Base-by-base conservation (phyloP, 805 yeast genomes). In the Teunomyces stri region DNA sequence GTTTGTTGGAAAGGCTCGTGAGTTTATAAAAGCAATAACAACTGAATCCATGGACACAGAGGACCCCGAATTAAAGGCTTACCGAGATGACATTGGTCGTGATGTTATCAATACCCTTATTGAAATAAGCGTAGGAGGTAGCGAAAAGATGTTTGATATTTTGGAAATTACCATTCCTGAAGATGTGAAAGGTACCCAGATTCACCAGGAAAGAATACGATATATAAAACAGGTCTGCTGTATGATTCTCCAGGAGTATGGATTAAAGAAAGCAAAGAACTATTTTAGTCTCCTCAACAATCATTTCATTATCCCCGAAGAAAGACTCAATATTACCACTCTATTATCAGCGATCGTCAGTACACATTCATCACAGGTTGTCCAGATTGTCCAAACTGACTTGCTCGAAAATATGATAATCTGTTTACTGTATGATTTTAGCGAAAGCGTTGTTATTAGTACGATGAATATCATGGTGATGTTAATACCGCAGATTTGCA, bases 181-280 rank as follows among this genome's bases (percentile, higher is more conserved):
- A 0, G 53, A 46, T 5, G 64, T 61, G 10, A 46, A 44, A 31
- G 52, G 54, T 12, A 54, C 62, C n/a, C 77, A 70, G 16, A 69
- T 62, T 21, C 59, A 62, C 27, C 74, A 68, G 42, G 89, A 83
- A 56, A 61, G 84, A 12, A 54, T 65, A 12, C 61, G 87, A 28
- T 80, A 77, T 49, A 67, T 78, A 6, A 66, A 69, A 36, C 61
- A 61, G 45, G 81, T 81, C 54, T 70, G 79, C 43, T 60, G 68
- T 10, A 48, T 49, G 1, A 44, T 80, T 15, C 58, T 82, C 10
- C 53, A 60, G 1, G 68, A 66, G n/a, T 78, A 68, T 62, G 82
- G 78, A 1, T 54, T 61, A n/a, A 58, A 59, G 27, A 56, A 70
- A 33, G 66, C 80, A 0, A 53, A 49, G 35, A 55, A 51, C 1